Percentiles rank a stretch among this genome's conserved stretches.
These are phyloP conservation scores for Lecanicillium sp. DNA, from an alignment of 2,329 filamentous ascomycete species.

Conservation along the genomic window DNA sequence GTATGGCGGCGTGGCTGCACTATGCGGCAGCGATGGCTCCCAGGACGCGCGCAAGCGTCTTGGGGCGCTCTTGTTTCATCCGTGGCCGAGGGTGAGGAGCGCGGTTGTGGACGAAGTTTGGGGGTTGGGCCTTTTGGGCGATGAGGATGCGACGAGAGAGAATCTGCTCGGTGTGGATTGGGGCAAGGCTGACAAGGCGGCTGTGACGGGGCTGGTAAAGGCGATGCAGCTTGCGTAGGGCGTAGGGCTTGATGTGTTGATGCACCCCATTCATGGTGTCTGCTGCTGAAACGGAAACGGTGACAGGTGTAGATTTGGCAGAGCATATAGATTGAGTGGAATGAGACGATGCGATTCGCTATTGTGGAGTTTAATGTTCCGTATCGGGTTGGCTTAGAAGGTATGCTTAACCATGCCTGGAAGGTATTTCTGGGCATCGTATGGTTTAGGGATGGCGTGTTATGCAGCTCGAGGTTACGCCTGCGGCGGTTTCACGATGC, in stretches of 20 bases:
- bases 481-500: too few relatives aligned
- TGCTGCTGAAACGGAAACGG: background rate
- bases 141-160: conserved; percentile 18
- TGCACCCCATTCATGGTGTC: too few relatives aligned
- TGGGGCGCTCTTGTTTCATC: conserved; percentile 66
- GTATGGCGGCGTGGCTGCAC: conserved; percentile 60
- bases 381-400: too few relatives aligned
- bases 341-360: too few relatives aligned
- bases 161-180: conserved; percentile 48
- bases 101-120: conserved; percentile 55
- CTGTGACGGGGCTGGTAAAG: conserved; percentile 34
- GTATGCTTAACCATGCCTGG: too few relatives aligned
- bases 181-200: conserved; percentile 42
- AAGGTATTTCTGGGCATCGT: too few relatives aligned
- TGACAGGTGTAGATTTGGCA: too few relatives aligned
- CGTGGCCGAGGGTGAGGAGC: conserved; percentile 66
- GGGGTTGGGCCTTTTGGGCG: conserved; percentile 28
- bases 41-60: conserved; percentile 59
- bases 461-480: too few relatives aligned
- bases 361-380: too few relatives aligned
- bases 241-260: background rate
- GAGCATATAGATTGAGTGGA: too few relatives aligned
- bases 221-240: conserved; percentile 31
- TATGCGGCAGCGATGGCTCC: conserved; percentile 25
- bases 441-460: too few relatives aligned